Base-by-base conservation (phyloP, 768 basidiomycete species). In the Paxillus ammoniavirescens region DNA sequence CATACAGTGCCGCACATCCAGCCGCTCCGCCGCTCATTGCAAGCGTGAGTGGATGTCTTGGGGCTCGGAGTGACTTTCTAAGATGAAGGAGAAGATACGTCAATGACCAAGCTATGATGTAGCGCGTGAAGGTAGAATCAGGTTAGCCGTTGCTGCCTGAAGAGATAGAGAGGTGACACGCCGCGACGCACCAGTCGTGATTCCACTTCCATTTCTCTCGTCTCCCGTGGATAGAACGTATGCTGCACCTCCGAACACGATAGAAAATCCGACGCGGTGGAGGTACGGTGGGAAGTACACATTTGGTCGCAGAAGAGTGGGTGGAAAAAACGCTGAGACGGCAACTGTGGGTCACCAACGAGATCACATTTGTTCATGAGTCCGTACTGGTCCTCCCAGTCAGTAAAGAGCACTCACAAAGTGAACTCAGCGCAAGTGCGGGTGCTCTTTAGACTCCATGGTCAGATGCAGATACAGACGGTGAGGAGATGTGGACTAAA, bases 231-330 rank as follows among this genome's bases (percentile, higher is more conserved):
- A 50, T 36, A 79, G 54, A 2, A 77, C 72, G 59, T 77, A 78
- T 1, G 76, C 76, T 2, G 77, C 72, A 1, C 78, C 77, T 0
- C 70, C 72, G 42, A 80, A 77, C 14, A 74, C 67, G 7, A 74
- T 56, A 10, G 73, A 69, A 55, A 80, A 80, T 2, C 76, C 77
- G 3, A 76, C 61, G 2, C 77, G 71, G 8, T 75, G 67, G 21
- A 76, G 64, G 54, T 78, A 72, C 2, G 74, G 77, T 0, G 77
- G 77, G n/a, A 73, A 66, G 54, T 65, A 66, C 0, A 64, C 58
- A 7, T 53, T 62, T 10, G 62, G 59, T 14, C 57, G 60, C 14
- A 73, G 64, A 8, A 56, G 65, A 26, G 73, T 57, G 1, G 69
- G 69, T 12, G 76, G 75, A 15, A 73, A 62, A 13, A 73, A 44